Percentiles rank a stretch among this genome's conserved stretches.
These are phyloP conservation scores for Magnolia sinica DNA, from an alignment of 164 flowering plant species.

Conservation along the genomic window DNA sequence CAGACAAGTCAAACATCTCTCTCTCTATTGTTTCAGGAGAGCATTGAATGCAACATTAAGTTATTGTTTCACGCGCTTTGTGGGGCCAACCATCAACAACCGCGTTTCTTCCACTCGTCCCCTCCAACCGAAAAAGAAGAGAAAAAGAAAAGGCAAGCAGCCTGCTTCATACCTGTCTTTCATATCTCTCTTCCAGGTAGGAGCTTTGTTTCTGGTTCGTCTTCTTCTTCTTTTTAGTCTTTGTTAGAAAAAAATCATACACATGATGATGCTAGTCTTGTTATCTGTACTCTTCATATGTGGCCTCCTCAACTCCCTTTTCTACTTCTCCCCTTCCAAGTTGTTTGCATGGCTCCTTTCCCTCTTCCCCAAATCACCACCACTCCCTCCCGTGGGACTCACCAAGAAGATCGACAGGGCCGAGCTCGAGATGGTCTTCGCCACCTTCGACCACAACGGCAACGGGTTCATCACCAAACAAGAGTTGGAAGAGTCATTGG, in stretches of 20 bases:
- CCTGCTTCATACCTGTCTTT: neutral
- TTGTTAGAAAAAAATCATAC: neutral
- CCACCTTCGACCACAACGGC: constrained; percentile 74
- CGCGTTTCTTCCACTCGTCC: neutral
- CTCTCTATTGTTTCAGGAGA: neutral
- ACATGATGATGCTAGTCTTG: constrained; percentile 8
- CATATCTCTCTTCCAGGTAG: neutral
- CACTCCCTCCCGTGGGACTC: neutral
- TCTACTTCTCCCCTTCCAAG: constrained; percentile 30
- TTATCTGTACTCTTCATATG: constrained; percentile 12
- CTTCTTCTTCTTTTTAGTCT: neutral
- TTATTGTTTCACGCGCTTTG: constrained; percentile 29
- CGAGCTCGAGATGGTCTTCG: constrained; percentile 51
- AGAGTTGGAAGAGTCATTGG: constrained; percentile 58
- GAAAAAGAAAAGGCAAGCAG: neutral
- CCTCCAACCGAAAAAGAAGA: neutral
- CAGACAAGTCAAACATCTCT: neutral
- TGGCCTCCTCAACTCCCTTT: constrained; percentile 28
- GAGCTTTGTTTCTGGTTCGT: neutral
- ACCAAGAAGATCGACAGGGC: constrained; percentile 7
- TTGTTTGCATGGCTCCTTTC: constrained; percentile 20
- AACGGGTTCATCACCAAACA: constrained; percentile 71
- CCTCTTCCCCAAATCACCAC: neutral
- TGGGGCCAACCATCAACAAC: constrained; percentile 14
- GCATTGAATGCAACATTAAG: neutral